Conservation (phyloP, 2,329 filamentous ascomycete species). For the Chaetomium strumarium region DNA sequence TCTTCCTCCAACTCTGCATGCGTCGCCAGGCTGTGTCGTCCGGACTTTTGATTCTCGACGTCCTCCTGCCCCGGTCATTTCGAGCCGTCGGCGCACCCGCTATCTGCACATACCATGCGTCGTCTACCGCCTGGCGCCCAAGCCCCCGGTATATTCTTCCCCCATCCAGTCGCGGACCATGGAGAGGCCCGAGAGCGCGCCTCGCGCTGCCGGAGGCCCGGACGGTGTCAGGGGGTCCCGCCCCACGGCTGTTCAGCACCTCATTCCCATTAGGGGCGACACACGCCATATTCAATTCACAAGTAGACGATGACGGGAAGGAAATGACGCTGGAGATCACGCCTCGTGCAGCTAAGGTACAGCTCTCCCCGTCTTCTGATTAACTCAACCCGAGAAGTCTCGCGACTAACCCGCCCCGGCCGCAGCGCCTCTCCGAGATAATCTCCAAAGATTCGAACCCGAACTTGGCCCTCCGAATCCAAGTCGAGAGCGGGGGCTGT, state of each 20-base stretch:
- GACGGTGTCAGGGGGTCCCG: background rate
- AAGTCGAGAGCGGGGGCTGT: slow-evolving; percentile 89
- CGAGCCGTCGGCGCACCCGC: background rate
- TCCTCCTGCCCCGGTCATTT: slow-evolving; percentile 33
- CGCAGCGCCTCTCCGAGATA: slow-evolving; percentile 67
- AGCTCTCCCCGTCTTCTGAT: slow-evolving; percentile 6
- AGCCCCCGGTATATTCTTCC: background rate
- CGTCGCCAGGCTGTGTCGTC: slow-evolving; percentile 7
- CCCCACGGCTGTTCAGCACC: slow-evolving; percentile 32
- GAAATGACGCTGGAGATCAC: slow-evolving; percentile 80
- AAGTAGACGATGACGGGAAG: slow-evolving; percentile 76
- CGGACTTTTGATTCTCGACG: slow-evolving; percentile 33
- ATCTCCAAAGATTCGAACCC: slow-evolving; percentile 68
- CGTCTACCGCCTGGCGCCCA: background rate
- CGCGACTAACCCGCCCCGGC: background rate
- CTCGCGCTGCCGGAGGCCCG: slow-evolving; percentile 10
- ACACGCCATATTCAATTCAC: slow-evolving; percentile 60
- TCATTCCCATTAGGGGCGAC: slow-evolving; percentile 38
- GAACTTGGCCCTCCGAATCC: slow-evolving; percentile 78
- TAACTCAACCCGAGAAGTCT: background rate
- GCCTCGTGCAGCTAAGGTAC: slow-evolving; percentile 71
- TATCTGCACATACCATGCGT: slow-evolving; percentile 14
- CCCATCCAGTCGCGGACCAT: background rate
- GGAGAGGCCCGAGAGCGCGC: background rate
- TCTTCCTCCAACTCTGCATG: slow-evolving; percentile 37